Conservation (phyloP, 2,329 filamentous ascomycete species). For the Dothideomycetes sp. region DNA sequence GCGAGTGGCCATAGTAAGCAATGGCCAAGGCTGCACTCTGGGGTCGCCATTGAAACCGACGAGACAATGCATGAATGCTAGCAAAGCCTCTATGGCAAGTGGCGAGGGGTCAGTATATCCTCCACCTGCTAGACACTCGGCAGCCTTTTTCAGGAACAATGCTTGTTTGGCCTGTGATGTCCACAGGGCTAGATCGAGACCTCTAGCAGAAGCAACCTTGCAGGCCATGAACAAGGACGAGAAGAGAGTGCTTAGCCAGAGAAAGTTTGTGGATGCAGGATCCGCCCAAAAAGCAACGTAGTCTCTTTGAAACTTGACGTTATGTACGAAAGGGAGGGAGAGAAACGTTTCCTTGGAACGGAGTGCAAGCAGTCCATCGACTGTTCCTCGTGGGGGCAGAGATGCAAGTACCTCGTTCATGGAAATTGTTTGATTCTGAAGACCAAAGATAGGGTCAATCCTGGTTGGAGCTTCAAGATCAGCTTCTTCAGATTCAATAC, state of each 20-base stretch:
- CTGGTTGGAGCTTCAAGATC: not conserved
- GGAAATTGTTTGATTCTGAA: not conserved
- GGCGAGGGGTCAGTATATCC: conserved; percentile 6
- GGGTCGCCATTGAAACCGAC: conserved; percentile 1
- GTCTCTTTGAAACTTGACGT: conserved; percentile 7
- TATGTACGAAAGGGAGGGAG: conserved; percentile 8
- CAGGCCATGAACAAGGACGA: conserved; percentile 9
- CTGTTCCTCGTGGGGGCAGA: not conserved
- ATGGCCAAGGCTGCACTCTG: conserved; percentile 2
- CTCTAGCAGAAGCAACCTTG: not conserved
- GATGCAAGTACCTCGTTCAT: not conserved
- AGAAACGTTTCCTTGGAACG: conserved; percentile 3
- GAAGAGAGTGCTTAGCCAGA: conserved; percentile 11
- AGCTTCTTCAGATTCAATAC: not conserved
- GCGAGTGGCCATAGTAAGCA: conserved; percentile 6
- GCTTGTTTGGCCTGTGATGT: not conserved
- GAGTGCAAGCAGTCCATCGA: conserved; percentile 1
- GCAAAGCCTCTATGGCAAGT: conserved; percentile 10
- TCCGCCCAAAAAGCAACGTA: conserved; percentile 10
- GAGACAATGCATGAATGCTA: conserved; percentile 1
- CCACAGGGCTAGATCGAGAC: not conserved
- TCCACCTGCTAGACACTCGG: conserved; percentile 3
- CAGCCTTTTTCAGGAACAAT: not conserved
- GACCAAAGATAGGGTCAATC: conserved; percentile 5
- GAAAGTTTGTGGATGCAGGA: conserved; percentile 1